These are phyloP conservation scores for Simplicillium aogashimaense DNA, from an alignment of 2,329 filamentous ascomycete genomes.

Conservation along the genomic window DNA sequence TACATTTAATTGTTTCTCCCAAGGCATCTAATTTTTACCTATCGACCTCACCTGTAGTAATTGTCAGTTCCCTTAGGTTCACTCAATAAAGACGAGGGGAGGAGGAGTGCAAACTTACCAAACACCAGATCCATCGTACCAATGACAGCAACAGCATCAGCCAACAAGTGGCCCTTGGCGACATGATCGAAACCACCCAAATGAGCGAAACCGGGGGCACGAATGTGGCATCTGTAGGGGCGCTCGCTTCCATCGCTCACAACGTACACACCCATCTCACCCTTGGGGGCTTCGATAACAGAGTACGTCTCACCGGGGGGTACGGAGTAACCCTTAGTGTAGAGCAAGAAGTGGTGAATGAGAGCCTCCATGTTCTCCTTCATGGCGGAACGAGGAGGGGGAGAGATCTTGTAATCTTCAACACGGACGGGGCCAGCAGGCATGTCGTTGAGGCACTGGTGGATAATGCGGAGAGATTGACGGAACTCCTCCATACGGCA, in stretches of 20 bases:
- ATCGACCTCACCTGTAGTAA: conserved; percentile 47
- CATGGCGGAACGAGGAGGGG: conserved; percentile 94
- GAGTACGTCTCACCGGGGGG: conserved; percentile 97
- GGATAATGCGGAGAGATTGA: conserved; percentile 94
- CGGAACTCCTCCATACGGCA: conserved; percentile 99
- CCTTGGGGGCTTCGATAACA: conserved; percentile 98
- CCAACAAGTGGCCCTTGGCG: conserved; percentile 81
- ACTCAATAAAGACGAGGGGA: not conserved
- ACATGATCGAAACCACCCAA: conserved; percentile 91
- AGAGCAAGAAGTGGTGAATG: conserved; percentile 98
- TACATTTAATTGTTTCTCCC: conserved; percentile 18
- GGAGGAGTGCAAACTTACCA: conserved; percentile 41
- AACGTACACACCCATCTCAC: conserved; percentile 96
- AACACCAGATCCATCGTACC: conserved; percentile 85
- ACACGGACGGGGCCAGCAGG: conserved; percentile 86
- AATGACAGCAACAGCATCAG: conserved; percentile 94
- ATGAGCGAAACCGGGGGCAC: conserved; percentile 94
- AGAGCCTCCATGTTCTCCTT: conserved; percentile 99
- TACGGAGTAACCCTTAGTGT: conserved; percentile 96
- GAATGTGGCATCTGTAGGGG: conserved; percentile 95
- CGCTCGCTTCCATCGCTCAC: conserved; percentile 94
- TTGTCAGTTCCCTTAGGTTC: too few species aligned
- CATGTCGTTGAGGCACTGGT: conserved; percentile 99
- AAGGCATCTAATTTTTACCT: conserved; percentile 30
- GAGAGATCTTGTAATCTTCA: conserved; percentile 97